Conservation (phyloP, 2,329 filamentous ascomycete genomes). For the Stachybotrys echinatus region DNA sequence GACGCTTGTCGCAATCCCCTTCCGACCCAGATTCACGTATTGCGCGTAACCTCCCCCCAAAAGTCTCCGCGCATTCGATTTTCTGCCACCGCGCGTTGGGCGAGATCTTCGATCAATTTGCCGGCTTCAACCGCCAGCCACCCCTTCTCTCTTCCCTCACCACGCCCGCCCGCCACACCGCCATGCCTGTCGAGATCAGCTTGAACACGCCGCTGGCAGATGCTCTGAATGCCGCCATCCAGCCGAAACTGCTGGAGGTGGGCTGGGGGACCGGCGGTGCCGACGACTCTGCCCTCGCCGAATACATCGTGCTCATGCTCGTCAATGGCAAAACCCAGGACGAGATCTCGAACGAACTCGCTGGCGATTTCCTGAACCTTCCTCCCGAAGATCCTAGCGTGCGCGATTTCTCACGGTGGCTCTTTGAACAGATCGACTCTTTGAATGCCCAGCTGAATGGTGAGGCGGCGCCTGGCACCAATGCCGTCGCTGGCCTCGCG, state of each 20-base stretch:
- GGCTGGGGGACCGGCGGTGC: constrained; percentile 80
- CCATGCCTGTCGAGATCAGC: constrained; percentile 73
- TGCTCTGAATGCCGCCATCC: constrained; percentile 75
- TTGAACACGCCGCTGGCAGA: constrained; percentile 79
- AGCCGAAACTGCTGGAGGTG: constrained; percentile 86
- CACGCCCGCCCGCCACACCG: constrained; percentile 16
- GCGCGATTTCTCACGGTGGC: constrained; percentile 80
- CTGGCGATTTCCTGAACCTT: constrained; percentile 78
- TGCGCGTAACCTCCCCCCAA: neutral
- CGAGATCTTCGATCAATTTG: neutral
- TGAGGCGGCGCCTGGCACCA: constrained; percentile 21
- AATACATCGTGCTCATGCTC: constrained; percentile 97
- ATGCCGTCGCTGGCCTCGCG: constrained; percentile 22
- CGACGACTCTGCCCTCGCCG: constrained; percentile 78
- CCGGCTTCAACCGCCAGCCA: neutral
- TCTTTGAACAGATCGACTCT: constrained; percentile 79
- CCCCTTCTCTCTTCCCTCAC: neutral
- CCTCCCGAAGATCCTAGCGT: constrained; percentile 78
- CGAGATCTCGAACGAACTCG: constrained; percentile 82
- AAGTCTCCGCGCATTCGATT: neutral
- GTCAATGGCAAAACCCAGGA: constrained; percentile 91
- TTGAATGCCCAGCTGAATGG: constrained; percentile 61
- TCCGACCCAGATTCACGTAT: neutral
- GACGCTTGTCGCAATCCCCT: neutral
- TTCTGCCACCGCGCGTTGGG: neutral